Conservation (phyloP, 352 stramenopile genomes). For the Phytophthora cryptogea region DNA sequence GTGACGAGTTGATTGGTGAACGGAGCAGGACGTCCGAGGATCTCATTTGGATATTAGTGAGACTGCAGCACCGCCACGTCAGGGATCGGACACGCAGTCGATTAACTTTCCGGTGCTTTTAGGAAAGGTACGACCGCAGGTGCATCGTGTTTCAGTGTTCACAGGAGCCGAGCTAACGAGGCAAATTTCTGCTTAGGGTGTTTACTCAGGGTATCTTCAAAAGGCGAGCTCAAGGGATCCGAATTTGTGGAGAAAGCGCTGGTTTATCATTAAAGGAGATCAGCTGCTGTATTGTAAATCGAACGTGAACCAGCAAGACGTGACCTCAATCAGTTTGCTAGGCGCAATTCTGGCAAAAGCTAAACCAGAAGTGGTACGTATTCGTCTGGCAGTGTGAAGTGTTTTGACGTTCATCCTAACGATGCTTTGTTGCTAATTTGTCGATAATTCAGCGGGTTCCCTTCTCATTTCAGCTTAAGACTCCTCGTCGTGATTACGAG, state of each 20-base stretch:
- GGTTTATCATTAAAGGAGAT: conserved; percentile 88
- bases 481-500: conserved; percentile 71
- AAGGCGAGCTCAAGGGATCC: conserved; percentile 81
- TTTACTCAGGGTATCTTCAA: conserved; percentile 80
- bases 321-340: conserved; percentile 81
- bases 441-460: conserved; percentile 50
- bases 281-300: conserved; percentile 88
- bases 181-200: conserved; percentile 38
- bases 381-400: not conserved
- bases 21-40: conserved; percentile 62
- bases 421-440: not conserved
- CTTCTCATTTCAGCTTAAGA: conserved; percentile 82
- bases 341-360: conserved; percentile 77
- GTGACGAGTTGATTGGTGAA: not conserved
- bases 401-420: conserved; percentile 7
- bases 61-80: conserved; percentile 30
- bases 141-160: not conserved
- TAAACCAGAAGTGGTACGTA: conserved; percentile 70
- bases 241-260: conserved; percentile 83
- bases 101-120: conserved; percentile 74
- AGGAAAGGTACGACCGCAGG: conserved; percentile 49
- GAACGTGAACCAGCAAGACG: conserved; percentile 78
- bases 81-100: conserved; percentile 46
- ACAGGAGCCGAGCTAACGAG: not conserved
- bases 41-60: conserved; percentile 73